Evolutionary conservation across 371 early-diverging fungal species (phyloP).

Genomic region (Actinomortierella ambigua): DNA sequence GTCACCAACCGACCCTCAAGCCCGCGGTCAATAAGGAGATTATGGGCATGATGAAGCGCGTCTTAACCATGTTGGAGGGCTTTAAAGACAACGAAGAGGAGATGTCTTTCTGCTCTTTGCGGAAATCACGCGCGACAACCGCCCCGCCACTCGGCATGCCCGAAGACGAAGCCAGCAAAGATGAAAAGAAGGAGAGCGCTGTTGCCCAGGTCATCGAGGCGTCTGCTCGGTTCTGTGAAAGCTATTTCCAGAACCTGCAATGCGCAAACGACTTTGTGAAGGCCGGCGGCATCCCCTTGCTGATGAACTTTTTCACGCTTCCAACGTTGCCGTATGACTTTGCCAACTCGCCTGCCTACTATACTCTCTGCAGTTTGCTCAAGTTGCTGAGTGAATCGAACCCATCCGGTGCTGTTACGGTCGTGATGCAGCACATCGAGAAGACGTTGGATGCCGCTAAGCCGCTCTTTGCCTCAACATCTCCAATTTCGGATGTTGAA

Average conservation of each 20-base stretch:
- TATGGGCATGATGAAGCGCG: conserved; percentile 62
- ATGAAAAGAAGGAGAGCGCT: conserved; percentile 59
- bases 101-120: conserved; percentile 49
- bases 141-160: conserved; percentile 27
- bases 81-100: conserved; percentile 51
- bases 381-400: conserved; percentile 73
- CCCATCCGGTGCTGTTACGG: conserved; percentile 52
- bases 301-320: conserved; percentile 68
- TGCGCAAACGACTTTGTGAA: conserved; percentile 79
- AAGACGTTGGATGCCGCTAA: conserved; percentile 50
- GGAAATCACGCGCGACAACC: conserved; percentile 26
- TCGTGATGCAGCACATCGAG: conserved; percentile 54
- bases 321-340: conserved; percentile 81
- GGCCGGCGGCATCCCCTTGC: conserved; percentile 66
- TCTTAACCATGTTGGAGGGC: conserved; percentile 53
- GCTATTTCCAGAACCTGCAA: conserved; percentile 78
- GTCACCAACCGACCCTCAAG: conserved; percentile 92
- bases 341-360: conserved; percentile 67
- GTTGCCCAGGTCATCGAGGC: conserved; percentile 58
- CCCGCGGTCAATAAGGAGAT: conserved; percentile 73
- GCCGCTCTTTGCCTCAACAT: conserved; percentile 15
- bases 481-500: conserved; percentile 22
- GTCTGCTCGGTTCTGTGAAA: conserved; percentile 76
- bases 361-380: conserved; percentile 75
- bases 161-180: conserved; percentile 49